Conservation (phyloP, 2,329 filamentous ascomycete genomes). For the Xylaria sp. region DNA sequence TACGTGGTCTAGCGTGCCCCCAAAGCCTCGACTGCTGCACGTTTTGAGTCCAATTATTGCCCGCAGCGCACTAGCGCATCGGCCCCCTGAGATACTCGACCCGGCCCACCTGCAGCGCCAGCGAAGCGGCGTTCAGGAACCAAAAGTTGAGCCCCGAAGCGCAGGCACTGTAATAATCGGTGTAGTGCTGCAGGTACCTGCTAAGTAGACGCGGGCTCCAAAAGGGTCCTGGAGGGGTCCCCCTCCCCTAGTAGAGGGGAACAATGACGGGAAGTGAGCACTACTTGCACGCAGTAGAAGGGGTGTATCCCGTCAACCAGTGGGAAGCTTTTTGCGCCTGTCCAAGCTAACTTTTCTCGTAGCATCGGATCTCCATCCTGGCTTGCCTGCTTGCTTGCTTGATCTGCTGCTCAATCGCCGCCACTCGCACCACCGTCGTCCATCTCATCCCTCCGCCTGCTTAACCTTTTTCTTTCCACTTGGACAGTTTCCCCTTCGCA, state of each 20-base stretch:
- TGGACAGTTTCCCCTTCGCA: constrained; percentile 35
- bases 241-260: constrained; percentile 26
- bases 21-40: constrained; percentile 39
- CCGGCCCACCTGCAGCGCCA: constrained; percentile 35
- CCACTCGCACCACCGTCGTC: constrained; percentile 20
- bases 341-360: constrained; percentile 33
- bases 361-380: constrained; percentile 33
- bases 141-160: constrained; percentile 38
- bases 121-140: constrained; percentile 34
- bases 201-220: constrained; percentile 15
- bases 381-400: constrained; percentile 18
- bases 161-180: constrained; percentile 20
- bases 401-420: constrained; percentile 30
- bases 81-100: constrained; percentile 5
- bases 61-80: constrained; percentile 39
- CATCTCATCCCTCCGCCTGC: constrained; percentile 31
- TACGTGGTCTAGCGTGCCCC: constrained; percentile 43
- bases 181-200: constrained; percentile 23
- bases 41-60: constrained; percentile 38
- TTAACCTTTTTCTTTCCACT: constrained; percentile 34
- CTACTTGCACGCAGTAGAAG: constrained; percentile 14
- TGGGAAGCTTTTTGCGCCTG: constrained; percentile 16
- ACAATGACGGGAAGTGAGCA: constrained; percentile 27
- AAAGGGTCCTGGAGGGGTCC: constrained; percentile 31
- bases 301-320: constrained; percentile 23